Conservation (phyloP, 176 grass and related monocot species). For the Alopecurus myosuroides region DNA sequence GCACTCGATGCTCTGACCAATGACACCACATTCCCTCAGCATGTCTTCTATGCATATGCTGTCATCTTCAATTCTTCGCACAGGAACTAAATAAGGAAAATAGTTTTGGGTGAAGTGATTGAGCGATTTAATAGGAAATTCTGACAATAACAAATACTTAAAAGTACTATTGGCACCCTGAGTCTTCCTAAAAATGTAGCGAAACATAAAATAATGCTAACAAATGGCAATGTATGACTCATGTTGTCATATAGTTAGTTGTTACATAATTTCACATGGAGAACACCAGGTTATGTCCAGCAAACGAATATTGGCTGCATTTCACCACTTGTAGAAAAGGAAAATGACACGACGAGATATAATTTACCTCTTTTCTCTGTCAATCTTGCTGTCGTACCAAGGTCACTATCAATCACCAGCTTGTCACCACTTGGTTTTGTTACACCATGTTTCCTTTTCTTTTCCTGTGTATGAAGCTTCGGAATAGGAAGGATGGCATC, state of each 20-base stretch:
- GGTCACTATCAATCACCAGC: constrained; percentile 19
- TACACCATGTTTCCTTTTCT: constrained; percentile 84
- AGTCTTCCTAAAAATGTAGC: not conserved
- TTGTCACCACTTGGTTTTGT: constrained; percentile 38
- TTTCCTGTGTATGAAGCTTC: constrained; percentile 62
- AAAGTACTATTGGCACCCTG: not conserved
- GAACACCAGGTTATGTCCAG: not conserved
- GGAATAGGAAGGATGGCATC: constrained; percentile 85
- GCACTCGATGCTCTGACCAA: constrained; percentile 31
- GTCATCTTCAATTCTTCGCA: constrained; percentile 72
- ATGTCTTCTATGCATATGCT: constrained; percentile 78
- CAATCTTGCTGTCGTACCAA: constrained; percentile 17
- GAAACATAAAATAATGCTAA: not conserved
- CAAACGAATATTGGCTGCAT: not conserved
- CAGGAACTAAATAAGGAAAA: constrained; percentile 44
- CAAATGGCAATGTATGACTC: not conserved
- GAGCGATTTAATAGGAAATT: not conserved
- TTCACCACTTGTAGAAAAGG: not conserved
- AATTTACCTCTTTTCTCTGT: constrained; percentile 63
- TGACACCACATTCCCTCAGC: constrained; percentile 48
- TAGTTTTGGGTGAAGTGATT: constrained; percentile 11
- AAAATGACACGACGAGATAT: not conserved
- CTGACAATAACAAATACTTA: constrained; percentile 2
- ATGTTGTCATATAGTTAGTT: not conserved
- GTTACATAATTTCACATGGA: not conserved